These are phyloP conservation scores for Saturnispora hagleri DNA, from an alignment of 805 yeast genomes.

Conservation along the genomic window DNA sequence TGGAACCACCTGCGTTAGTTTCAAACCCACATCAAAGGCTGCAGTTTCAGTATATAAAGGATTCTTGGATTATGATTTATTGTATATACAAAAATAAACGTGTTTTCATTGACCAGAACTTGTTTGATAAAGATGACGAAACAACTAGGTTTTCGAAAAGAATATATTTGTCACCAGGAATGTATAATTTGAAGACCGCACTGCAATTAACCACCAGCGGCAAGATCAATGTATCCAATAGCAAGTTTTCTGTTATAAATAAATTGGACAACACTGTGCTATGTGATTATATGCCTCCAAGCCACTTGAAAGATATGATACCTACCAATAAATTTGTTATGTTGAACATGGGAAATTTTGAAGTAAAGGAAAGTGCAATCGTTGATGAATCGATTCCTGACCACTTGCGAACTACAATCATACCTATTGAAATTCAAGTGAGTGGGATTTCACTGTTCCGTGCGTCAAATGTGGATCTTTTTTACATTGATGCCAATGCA, in stretches of 20 bases:
- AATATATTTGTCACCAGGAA: slow-evolving; percentile 39
- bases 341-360: slow-evolving; percentile 42
- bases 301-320: slow-evolving; percentile 47
- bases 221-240: slow-evolving; percentile 45
- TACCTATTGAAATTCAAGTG: slow-evolving; percentile 34
- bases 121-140: slow-evolving; percentile 32
- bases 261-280: slow-evolving; percentile 23
- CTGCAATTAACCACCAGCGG: slow-evolving; percentile 40
- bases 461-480: slow-evolving; percentile 41
- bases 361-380: slow-evolving; percentile 1
- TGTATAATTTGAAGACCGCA: slow-evolving; percentile 43
- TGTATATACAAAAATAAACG: slow-evolving; percentile 43
- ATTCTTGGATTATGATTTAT: slow-evolving; percentile 48
- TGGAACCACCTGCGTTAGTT: slow-evolving; percentile 5
- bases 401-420: not conserved
- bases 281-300: slow-evolving; percentile 45
- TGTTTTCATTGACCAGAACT: slow-evolving; percentile 38
- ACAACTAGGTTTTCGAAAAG: slow-evolving; percentile 23
- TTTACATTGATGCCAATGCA: slow-evolving; percentile 29
- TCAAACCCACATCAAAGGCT: slow-evolving; percentile 16
- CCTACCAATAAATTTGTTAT: slow-evolving; percentile 43
- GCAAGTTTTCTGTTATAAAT: slow-evolving; percentile 39
- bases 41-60: slow-evolving; percentile 31
- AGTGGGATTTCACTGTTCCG: slow-evolving; percentile 49
- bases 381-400: not conserved